Evolutionary conservation across 2,329 filamentous ascomycete genomes (phyloP).

Genomic region (Akanthomyces uredinophilus): DNA sequence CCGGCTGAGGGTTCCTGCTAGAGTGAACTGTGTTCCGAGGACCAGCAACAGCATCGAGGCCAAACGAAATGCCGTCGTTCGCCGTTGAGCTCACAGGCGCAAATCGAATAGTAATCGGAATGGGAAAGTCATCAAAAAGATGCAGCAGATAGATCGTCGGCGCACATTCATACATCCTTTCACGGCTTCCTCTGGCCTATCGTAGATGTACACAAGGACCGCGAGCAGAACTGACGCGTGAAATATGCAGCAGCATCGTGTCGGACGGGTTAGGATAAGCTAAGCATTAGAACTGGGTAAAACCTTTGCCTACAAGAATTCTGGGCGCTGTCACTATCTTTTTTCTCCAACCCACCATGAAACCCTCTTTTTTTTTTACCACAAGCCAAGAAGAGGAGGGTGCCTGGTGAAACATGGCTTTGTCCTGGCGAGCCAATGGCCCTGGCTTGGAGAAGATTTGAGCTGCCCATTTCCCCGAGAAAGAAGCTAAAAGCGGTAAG

Average conservation of each 20-base stretch:
- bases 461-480: no score
- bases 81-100: background rate
- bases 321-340: background rate
- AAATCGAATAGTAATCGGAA: background rate
- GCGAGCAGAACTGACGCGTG: background rate
- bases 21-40: background rate
- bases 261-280: background rate
- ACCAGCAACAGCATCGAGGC: background rate
- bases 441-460: background rate
- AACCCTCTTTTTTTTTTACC: background rate
- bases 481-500: background rate
- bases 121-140: background rate
- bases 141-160: background rate
- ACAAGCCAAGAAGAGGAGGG: background rate
- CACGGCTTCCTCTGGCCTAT: background rate
- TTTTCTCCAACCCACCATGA: background rate
- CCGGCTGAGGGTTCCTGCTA: background rate
- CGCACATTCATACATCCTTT: background rate
- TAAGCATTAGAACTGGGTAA: background rate
- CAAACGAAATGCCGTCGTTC: background rate
- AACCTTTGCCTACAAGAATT: background rate
- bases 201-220: background rate
- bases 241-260: background rate
- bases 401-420: background rate
- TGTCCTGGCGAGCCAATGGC: background rate